Conservation (phyloP, 352 stramenopile species). For the Globisporangium rhizosaccharum region DNA sequence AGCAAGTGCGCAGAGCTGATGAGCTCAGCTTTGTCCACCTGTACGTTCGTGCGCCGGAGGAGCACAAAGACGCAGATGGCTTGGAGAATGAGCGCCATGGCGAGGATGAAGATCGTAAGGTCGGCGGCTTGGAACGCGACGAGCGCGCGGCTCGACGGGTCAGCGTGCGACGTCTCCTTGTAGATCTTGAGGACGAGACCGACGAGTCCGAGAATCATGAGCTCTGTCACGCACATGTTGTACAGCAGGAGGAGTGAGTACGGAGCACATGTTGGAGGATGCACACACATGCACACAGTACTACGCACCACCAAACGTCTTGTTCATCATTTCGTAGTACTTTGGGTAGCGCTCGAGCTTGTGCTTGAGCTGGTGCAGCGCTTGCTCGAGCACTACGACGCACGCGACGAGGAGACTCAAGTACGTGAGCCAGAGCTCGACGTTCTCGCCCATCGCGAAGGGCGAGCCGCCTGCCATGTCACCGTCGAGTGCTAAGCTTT, state of each 20-base stretch:
- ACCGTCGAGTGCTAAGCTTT: background rate
- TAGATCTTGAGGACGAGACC: conserved; percentile 46
- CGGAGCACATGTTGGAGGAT: no score
- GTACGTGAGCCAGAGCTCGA: conserved; percentile 46
- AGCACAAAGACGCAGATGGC: conserved; percentile 40
- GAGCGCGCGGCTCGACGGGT: conserved; percentile 27
- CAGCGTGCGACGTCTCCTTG: conserved; percentile 28
- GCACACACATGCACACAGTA: background rate
- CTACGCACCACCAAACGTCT: conserved; percentile 29
- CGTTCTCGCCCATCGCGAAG: conserved; percentile 47
- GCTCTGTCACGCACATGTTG: conserved; percentile 16
- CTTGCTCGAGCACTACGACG: conserved; percentile 41
- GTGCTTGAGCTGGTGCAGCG: conserved; percentile 43
- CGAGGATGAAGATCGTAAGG: conserved; percentile 50
- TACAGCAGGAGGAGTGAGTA: no score
- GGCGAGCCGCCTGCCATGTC: conserved; percentile 23
- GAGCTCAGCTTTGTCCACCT: conserved; percentile 36
- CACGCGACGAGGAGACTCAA: conserved; percentile 45
- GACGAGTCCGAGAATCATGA: conserved; percentile 60
- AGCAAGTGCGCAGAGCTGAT: conserved; percentile 36
- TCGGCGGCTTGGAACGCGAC: conserved; percentile 52
- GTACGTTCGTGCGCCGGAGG: conserved; percentile 29
- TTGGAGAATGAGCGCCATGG: conserved; percentile 48
- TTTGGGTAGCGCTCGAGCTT: conserved; percentile 47
- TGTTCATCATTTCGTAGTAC: conserved; percentile 66